Base-by-base conservation (phyloP, 371 early-diverging fungal species). In the Choanephora cucurbitarum region DNA sequence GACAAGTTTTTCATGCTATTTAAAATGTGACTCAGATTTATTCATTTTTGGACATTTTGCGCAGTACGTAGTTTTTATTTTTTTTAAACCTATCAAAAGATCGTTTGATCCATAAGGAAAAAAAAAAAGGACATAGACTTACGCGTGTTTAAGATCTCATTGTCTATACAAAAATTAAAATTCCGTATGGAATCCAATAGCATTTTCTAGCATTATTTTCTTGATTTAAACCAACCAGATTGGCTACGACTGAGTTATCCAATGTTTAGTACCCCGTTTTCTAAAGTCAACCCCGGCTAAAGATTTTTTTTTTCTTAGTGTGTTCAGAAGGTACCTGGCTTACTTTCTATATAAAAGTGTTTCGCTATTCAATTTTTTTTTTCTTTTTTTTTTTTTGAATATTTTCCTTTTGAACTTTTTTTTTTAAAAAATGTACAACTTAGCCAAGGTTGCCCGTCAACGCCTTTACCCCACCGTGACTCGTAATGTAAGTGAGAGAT, bases 351-450 rank as follows among this genome's bases (percentile, higher is more conserved):
- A 61, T 44, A 64, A 54, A 50, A 32, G 15, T 3, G 28, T 28
- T 21, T 31, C 50, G 23, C 44, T 47, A n/a, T n/a, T 55, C 24
- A 31, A 31, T 48, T 48, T 21, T 21, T 22, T 40, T 34, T 31
- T 39, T 60, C 43, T 24, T 55, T 44, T 52, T 52, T 56, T 55
- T 44, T 49, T 56, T 49, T 28, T 23, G 32, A 44, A 22, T 48
- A 47, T 33, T 37, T 52, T 14, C 33, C 41, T 44, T 47, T 40
- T 44, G 7, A 28, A 11, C 10, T n/a, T n/a, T n/a, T n/a, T n/a
- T n/a, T n/a, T n/a, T n/a, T n/a, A n/a, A 39, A 49, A 69, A 19
- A 75, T 75, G 75, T 75, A 75, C 68, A 69, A 70, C 59, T 62
- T 75, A 32, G 60, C 70, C 37, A 67, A 72, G 62, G 64, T 67